These are phyloP conservation scores for Tribonema minus DNA, from an alignment of 108 stramenopile species.

Conservation along the genomic window DNA sequence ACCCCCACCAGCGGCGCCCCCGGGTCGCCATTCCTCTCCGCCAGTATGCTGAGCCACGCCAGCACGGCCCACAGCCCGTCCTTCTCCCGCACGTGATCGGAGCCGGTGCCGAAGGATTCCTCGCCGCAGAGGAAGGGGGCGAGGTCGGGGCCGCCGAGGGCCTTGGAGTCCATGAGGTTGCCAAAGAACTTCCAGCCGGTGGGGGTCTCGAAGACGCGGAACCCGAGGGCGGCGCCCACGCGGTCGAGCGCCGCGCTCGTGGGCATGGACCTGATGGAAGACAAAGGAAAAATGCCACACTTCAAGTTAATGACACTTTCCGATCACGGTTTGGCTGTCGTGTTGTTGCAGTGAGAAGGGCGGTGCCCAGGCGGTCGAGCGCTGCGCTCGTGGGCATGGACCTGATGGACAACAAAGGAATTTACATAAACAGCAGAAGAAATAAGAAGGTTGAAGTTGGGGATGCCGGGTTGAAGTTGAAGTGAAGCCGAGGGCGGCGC, in stretches of 20 bases:
- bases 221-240: conserved; percentile 26
- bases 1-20: conserved; percentile 30
- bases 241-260: conserved; percentile 42
- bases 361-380: conserved; percentile 30
- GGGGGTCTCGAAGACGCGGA: conserved; percentile 41
- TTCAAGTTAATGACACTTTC: no score
- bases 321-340: no score
- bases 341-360: no score
- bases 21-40: conserved; percentile 5
- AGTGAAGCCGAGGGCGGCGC: conserved; percentile 21
- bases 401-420: no score
- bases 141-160: conserved; percentile 25
- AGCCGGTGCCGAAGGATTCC: conserved; percentile 50
- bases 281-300: no score
- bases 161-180: conserved; percentile 45
- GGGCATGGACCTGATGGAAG: conserved; percentile 43
- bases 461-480: no score
- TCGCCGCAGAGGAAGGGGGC: conserved; percentile 46
- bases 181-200: conserved; percentile 54
- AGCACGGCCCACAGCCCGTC: conserved; percentile 53
- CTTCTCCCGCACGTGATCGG: conserved; percentile 47
- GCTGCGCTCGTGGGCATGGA: conserved; percentile 48
- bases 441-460: no score
- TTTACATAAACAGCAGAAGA: no score
- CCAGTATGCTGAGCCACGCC: conserved; percentile 41